Base-by-base conservation (phyloP, 345 rosid species). In the Citrus glauca region DNA sequence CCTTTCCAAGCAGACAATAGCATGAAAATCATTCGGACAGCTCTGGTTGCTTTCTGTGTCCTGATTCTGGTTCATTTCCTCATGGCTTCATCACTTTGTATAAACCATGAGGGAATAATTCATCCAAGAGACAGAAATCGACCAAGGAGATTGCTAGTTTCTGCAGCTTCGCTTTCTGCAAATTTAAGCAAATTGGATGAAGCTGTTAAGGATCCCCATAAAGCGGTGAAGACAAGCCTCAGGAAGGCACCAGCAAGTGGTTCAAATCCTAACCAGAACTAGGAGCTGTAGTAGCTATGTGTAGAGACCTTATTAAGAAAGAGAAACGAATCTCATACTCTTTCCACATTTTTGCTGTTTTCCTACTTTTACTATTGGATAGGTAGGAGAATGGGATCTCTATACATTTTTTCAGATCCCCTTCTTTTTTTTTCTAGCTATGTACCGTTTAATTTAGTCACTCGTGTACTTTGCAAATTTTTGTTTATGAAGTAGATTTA, bases 181-280 rank as follows among this genome's bases (percentile, higher is more conserved):
- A 75, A 73, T 69, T 28, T 24, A 73, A 81, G 64, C 80, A 85
- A 81, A 80, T 28, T 42, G 33, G 69, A 45, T 27, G 77, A 57
- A 33, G 84, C 86, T 24, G 27, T 10, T 71, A 66, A 75, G 74
- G 81, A 78, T 77, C 72, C 82, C 60, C 57, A 74, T 77, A 81
- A 82, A 79, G 83, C 78, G n/a, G 69, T 80, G 82, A 87, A 79
- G 72, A 78, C 84, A 33, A 86, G 86, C 80, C 85, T 89, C 13
- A 81, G 79, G 78, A 83, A 80, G 68, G 91, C 87, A 17, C 91
- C 92, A 0, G 82, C 83, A 45, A 90, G 88, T 50, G 83, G 35
- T 69, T 77, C 91, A 48, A 90, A 89, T 81, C 92, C 94, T 42
- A 83, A 73, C 63, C 88, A 85, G 78, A 90, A 88, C 87, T 82